A percentile compares a stretch with the other conserved stretches of the same genome.
Conservation (phyloP, 257 asterid genomes). For the Hygrophila difformis region DNA sequence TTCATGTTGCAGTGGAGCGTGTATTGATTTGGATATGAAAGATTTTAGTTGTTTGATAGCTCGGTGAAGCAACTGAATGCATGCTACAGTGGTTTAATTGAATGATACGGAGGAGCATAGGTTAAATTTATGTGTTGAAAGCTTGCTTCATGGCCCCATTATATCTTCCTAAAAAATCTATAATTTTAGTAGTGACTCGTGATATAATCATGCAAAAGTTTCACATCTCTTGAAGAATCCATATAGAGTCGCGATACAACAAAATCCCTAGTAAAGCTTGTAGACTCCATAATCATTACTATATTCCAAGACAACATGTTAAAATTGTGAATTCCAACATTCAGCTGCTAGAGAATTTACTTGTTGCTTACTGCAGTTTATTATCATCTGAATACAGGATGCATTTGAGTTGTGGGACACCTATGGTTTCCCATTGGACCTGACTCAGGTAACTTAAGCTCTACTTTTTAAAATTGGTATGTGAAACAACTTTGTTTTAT, state of each 20-base stretch:
- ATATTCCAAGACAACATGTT: too few relatives aligned
- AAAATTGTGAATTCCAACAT: conserved; percentile 4
- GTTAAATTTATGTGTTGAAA: too few relatives aligned
- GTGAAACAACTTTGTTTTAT: background rate
- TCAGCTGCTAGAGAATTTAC: background rate
- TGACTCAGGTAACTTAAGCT: conserved; percentile 67
- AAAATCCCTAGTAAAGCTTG: too few relatives aligned
- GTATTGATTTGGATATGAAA: background rate
- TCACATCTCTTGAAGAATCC: too few relatives aligned
- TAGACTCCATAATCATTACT: too few relatives aligned
- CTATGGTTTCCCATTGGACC: conserved; percentile 92
- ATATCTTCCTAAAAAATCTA: too few relatives aligned
- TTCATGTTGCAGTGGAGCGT: background rate
- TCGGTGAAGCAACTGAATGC: background rate
- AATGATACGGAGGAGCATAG: too few relatives aligned
- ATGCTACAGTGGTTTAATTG: too few relatives aligned
- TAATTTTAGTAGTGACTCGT: too few relatives aligned
- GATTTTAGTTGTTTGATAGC: conserved; percentile 5
- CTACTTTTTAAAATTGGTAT: background rate
- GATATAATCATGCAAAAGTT: too few relatives aligned
- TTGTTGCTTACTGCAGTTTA: conserved; percentile 16
- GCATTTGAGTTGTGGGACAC: conserved; percentile 98
- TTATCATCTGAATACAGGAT: conserved; percentile 51
- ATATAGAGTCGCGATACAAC: too few relatives aligned
- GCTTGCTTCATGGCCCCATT: too few relatives aligned